These are phyloP conservation scores for Agrocybe praecox DNA, from an alignment of 768 basidiomycete genomes.

Conservation along the genomic window DNA sequence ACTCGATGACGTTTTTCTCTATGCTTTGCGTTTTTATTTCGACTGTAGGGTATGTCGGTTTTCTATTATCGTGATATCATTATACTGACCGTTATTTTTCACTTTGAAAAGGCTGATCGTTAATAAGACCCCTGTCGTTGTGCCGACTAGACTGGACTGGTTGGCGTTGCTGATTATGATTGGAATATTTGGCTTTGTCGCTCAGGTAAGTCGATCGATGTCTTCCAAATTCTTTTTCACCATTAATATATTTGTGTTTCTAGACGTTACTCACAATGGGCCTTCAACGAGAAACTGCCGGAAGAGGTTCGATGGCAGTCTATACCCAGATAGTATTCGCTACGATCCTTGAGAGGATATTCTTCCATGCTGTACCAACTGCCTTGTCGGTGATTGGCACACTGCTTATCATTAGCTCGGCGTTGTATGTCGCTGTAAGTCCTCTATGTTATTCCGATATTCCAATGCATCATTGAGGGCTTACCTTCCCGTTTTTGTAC, in stretches of 20 bases:
- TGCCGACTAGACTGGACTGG: constrained; percentile 48
- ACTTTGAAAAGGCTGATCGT: constrained; percentile 39
- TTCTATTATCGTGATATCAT: background rate
- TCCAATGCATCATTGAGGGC: too few relatives aligned
- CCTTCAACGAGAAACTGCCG: constrained; percentile 13
- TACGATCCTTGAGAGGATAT: constrained; percentile 59
- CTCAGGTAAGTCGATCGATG: constrained; percentile 37
- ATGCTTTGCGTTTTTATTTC: constrained; percentile 48
- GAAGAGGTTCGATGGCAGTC: constrained; percentile 53
- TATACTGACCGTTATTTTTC: background rate
- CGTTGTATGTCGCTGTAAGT: constrained; percentile 67
- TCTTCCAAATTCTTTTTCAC: background rate
- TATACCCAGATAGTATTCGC: constrained; percentile 60
- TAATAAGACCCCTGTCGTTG: constrained; percentile 38
- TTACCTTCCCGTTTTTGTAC: background rate
- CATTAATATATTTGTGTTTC: constrained; percentile 26
- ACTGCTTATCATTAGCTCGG: constrained; percentile 61
- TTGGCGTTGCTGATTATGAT: constrained; percentile 47
- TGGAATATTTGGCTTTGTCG: constrained; percentile 51
- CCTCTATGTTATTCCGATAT: background rate
- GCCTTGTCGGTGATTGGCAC: constrained; percentile 64
- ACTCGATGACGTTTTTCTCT: constrained; percentile 68
- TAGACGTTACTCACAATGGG: constrained; percentile 42
- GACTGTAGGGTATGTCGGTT: constrained; percentile 26
- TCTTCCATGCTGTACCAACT: constrained; percentile 65